Conservation (phyloP, 164 flowering plant genomes). For the Annona squamosa region DNA sequence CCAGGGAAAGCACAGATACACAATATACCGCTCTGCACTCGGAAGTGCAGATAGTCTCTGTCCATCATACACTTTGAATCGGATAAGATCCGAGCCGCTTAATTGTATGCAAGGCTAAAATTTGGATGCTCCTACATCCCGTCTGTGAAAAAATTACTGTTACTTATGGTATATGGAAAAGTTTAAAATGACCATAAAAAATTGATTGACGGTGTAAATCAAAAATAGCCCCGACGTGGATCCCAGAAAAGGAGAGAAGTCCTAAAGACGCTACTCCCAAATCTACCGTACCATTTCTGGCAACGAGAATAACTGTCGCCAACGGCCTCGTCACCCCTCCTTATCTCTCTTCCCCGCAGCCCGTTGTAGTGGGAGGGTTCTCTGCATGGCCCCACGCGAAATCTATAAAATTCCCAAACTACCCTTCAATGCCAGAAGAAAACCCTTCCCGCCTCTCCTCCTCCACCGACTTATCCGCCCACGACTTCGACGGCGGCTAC, state of each 20-base stretch:
- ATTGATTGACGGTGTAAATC: too few relatives aligned
- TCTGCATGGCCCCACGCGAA: not conserved
- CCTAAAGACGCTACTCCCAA: not conserved
- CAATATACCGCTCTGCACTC: too few relatives aligned
- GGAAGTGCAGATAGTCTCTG: too few relatives aligned
- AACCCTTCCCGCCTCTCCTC: not conserved
- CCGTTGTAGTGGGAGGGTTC: not conserved
- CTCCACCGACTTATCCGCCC: not conserved
- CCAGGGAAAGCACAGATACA: too few relatives aligned
- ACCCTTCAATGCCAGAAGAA: not conserved
- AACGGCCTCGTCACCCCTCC: not conserved
- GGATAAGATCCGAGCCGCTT: too few relatives aligned
- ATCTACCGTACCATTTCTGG: not conserved
- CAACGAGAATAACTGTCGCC: not conserved
- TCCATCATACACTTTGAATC: too few relatives aligned
- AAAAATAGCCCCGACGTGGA: not conserved
- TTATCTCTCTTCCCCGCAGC: not conserved
- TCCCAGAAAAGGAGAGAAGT: not conserved
- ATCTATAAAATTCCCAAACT: not conserved
- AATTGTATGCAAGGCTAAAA: too few relatives aligned
- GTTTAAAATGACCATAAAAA: too few relatives aligned
- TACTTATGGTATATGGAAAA: too few relatives aligned
- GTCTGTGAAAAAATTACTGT: too few relatives aligned
- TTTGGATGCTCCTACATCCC: too few relatives aligned
- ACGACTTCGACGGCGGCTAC: slow-evolving; percentile 1